Conservation (phyloP, 1,139 yeast genomes). For the Pichia sp. region DNA sequence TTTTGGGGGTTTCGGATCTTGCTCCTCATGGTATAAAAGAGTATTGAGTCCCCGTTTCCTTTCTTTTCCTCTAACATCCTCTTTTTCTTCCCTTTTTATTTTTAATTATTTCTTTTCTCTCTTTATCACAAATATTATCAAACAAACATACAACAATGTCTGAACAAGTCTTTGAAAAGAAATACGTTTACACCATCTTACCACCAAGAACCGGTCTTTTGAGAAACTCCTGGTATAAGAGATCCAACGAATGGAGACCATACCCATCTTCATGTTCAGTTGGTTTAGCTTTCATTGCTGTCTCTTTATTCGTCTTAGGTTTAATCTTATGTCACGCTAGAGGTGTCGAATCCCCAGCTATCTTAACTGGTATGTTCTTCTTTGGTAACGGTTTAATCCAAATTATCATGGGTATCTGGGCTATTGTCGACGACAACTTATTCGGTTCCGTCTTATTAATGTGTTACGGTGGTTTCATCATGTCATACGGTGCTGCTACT, state of each 20-base stretch:
- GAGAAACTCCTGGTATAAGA: conserved; percentile 26
- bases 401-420: conserved; percentile 63
- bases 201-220: conserved; percentile 31
- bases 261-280: conserved; percentile 31
- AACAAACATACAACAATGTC: too few species aligned
- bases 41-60: background rate
- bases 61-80: background rate
- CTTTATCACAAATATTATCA: background rate
- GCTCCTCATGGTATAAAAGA: background rate
- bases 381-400: conserved; percentile 65
- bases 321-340: conserved; percentile 49
- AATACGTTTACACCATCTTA: conserved; percentile 15
- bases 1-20: too few species aligned
- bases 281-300: conserved; percentile 29
- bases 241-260: conserved; percentile 29
- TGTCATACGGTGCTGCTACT: conserved; percentile 34
- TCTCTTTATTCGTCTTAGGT: conserved; percentile 28
- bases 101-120: background rate
- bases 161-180: conserved; percentile 18
- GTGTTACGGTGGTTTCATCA: conserved; percentile 39
- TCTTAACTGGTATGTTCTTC: conserved; percentile 48
- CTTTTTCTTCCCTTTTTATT: too few species aligned
- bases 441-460: conserved; percentile 38
- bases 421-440: conserved; percentile 51
- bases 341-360: conserved; percentile 46